Evolutionary conservation across 1,139 yeast species (phyloP), one percentile per base, ranked within the genome.

Genomic region (Kluyveromyces sp.): DNA sequence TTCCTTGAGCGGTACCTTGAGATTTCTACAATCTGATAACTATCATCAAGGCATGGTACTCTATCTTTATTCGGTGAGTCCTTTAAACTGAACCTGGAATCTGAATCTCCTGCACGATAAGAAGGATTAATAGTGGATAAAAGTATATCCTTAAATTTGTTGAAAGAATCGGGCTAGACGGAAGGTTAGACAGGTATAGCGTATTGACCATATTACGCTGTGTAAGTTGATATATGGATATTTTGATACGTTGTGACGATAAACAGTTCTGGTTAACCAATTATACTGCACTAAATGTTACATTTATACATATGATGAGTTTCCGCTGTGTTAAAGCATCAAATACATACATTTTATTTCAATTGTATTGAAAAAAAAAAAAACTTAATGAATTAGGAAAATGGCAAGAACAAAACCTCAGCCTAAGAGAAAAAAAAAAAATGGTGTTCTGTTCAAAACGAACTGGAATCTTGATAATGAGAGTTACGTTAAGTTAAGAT

Each of bases 1-100:
- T 72, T 74, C 29, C 36, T 25, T 6, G 54, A 45, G 5, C 50
- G 48, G 4, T 62, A 54, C 27, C 51, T 37, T 6, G 60, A 54
- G n/a, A 59, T 49, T 3, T 49, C 45, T n/a, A 57, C 39, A 7
- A 60, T 53, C 29, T 54, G 53, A 33, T 48, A 43, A 10, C 37
- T 39, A 4, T 48, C 49, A 47, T 61, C 65, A 30, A 60, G 39
- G 4, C 37, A 7, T 25, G 36, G 37, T 26, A 25, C 29, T 7
- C 3, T 31, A 3, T 21, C 31, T 10, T 4, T 30, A 2, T 30
- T 33, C 25, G 38, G 21, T 15, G 21, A 1, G 21, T 15, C 10
- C 5, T 39, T 39, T 27, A 39, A 21, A 7, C 4, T 15, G 34
- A 39, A 39, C 32, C 35, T 39, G 21, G 41, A 10, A 30, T 10